These are phyloP conservation scores for Trichomonas vaginalis DNA, from an alignment of 208 protist species.

Conservation along the genomic window DNA sequence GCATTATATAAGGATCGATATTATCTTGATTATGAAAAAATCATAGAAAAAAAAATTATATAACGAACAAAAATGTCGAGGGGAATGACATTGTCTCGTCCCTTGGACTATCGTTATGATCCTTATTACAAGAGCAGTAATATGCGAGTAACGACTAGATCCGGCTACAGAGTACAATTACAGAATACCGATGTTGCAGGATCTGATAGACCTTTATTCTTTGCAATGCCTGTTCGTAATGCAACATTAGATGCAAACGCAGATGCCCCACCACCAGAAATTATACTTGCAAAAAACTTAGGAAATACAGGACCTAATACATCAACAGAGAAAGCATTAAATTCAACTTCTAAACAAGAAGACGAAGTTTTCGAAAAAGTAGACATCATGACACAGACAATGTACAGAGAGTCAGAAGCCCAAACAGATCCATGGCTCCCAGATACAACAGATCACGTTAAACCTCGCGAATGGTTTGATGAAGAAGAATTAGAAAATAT, in stretches of 20 bases:
- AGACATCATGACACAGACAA: not conserved
- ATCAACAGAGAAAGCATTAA: not conserved
- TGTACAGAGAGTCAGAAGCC: not conserved
- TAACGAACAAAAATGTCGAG: not conserved
- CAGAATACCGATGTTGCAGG: not conserved
- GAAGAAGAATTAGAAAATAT: not conserved
- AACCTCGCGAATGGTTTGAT: not conserved
- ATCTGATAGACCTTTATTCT: constrained; percentile 10
- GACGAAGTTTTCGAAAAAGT: not conserved
- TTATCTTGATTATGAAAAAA: no score
- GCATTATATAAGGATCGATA: no score
- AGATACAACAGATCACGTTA: not conserved
- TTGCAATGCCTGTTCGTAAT: not conserved
- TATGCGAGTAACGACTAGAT: not conserved
- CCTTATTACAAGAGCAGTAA: not conserved
- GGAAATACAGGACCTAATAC: not conserved
- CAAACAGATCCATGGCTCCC: constrained; percentile 14
- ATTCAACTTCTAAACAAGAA: not conserved
- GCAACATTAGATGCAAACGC: not conserved
- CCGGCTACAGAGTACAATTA: not conserved
- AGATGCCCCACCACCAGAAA: not conserved
- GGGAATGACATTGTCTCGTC: not conserved
- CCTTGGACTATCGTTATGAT: not conserved
- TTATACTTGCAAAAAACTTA: not conserved
- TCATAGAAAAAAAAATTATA: no score